Conservation (phyloP, 106 monocot genomes). For the Chionographis japonica region DNA sequence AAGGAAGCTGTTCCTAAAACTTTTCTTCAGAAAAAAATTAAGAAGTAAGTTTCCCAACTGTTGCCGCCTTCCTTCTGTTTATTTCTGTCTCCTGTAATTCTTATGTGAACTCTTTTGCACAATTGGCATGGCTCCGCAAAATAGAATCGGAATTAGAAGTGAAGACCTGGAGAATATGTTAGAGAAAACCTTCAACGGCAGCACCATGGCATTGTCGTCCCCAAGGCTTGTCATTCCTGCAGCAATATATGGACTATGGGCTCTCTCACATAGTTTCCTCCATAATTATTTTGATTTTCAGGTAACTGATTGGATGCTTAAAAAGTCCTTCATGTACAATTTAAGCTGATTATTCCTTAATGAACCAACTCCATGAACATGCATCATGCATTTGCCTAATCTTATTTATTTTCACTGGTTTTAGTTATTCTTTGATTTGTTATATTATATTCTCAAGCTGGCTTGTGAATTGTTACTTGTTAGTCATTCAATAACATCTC, state of each 20-base stretch:
- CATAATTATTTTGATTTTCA: constrained; percentile 68
- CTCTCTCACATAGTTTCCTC: constrained; percentile 54
- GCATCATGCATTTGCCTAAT: too few species aligned
- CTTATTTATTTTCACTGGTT: too few species aligned
- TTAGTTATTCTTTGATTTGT: too few species aligned
- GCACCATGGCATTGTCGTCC: constrained; percentile 64
- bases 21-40: constrained; percentile 60
- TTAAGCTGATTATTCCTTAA: too few species aligned
- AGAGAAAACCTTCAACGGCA: constrained; percentile 59
- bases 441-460: too few species aligned
- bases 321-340: neutral
- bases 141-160: constrained; percentile 87
- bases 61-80: neutral
- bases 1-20: constrained; percentile 61
- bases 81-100: too few species aligned
- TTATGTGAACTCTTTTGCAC: neutral
- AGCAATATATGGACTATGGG: constrained; percentile 80
- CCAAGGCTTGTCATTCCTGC: constrained; percentile 88
- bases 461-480: too few species aligned
- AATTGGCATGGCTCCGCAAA: constrained; percentile 4
- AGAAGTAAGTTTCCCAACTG: constrained; percentile 46
- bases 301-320: constrained; percentile 27
- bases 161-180: constrained; percentile 61
- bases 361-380: too few species aligned
- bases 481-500: too few species aligned